These are phyloP conservation scores for Linum tenue DNA, from an alignment of 345 rosid species.

Conservation along the genomic window DNA sequence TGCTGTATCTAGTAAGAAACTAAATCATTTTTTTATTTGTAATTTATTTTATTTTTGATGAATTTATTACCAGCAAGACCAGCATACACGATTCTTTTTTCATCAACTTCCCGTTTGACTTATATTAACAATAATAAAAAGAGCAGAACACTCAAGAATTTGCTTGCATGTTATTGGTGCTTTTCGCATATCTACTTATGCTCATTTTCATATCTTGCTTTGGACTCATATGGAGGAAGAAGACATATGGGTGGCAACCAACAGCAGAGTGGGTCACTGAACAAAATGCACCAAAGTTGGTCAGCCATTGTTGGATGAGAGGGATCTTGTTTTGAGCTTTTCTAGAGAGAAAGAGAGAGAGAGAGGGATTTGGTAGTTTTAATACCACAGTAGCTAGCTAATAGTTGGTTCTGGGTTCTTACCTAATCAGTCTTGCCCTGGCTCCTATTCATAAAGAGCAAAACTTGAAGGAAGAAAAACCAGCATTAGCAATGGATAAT, in stretches of 20 bases:
- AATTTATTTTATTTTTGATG: slow-evolving; percentile 3
- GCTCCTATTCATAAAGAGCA: slow-evolving; percentile 1
- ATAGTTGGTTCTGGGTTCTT: slow-evolving; percentile 17
- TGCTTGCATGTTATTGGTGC: neutral
- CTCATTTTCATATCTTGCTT: too few relatives aligned
- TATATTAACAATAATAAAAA: neutral
- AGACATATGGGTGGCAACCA: too few relatives aligned
- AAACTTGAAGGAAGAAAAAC: neutral
- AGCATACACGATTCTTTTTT: too few relatives aligned
- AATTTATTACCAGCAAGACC: neutral
- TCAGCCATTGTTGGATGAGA: too few relatives aligned
- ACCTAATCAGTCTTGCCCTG: slow-evolving; percentile 3
- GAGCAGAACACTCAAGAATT: neutral
- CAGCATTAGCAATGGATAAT: slow-evolving; percentile 12
- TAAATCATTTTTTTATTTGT: slow-evolving; percentile 16
- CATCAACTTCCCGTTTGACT: too few relatives aligned
- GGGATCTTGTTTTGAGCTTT: neutral
- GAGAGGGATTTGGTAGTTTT: too few relatives aligned
- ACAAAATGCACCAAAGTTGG: too few relatives aligned
- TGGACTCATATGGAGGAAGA: too few relatives aligned
- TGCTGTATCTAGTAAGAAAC: slow-evolving; percentile 40
- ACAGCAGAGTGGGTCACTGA: too few relatives aligned
- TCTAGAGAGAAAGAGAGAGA: slow-evolving; percentile 4
- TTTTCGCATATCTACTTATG: too few relatives aligned
- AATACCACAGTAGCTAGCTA: neutral